Percentiles rank a stretch among this genome's conserved stretches.
phyloP scores from a whole-genome alignment of 2,329 filamentous ascomycete genomes.

The Cytospora schulzeri region DNA sequence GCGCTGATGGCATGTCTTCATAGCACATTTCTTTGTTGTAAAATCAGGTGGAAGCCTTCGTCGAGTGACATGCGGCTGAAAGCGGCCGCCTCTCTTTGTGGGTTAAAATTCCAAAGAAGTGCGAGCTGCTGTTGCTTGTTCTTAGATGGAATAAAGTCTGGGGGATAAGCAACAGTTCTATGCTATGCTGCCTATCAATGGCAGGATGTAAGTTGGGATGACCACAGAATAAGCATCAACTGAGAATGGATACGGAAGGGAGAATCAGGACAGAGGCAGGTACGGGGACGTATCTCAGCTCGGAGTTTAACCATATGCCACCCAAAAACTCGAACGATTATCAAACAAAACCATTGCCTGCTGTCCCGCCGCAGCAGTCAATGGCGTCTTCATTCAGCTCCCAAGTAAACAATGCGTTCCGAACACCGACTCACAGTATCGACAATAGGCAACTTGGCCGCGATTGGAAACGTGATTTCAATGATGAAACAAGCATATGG shows the following conservation, averaged over 20 bases:
- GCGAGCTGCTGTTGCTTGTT: neutral
- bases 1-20: neutral
- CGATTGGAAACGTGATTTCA: constrained; percentile 22
- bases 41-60: neutral
- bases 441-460: neutral
- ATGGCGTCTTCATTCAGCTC: constrained; percentile 12
- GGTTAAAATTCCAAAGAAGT: neutral
- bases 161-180: neutral
- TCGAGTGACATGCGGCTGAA: neutral
- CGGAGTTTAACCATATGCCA: neutral
- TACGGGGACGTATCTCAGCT: neutral
- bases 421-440: neutral
- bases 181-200: neutral
- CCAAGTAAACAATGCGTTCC: constrained; percentile 3
- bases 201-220: neutral
- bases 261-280: neutral
- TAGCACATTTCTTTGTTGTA: too few species aligned
- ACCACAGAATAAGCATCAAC: neutral
- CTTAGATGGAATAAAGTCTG: neutral
- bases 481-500: neutral
- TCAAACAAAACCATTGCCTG: constrained; percentile 23
- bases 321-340: constrained; percentile 19
- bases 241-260: constrained; percentile 7
- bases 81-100: neutral
- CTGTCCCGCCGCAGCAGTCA: constrained; percentile 13